phyloP scores from a whole-genome alignment of 306 rosid species.

The Prunus dulcis region DNA sequence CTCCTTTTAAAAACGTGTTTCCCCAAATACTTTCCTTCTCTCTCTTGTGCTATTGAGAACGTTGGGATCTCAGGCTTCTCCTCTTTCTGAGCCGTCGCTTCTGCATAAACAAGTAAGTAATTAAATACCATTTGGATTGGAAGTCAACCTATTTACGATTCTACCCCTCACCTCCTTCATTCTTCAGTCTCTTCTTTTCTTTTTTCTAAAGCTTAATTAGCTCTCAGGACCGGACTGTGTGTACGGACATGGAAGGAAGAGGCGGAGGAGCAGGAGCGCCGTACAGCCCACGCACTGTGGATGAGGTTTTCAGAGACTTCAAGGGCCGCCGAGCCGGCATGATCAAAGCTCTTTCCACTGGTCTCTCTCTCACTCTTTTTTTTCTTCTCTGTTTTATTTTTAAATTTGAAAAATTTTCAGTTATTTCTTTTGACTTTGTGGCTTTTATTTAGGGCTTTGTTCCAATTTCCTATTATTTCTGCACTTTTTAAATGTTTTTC shows the following conservation, averaged over 20 bases:
- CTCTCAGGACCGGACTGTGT: neutral
- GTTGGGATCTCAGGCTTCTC: neutral
- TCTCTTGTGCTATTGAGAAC: neutral
- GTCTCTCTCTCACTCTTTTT: slow-evolving; percentile 20
- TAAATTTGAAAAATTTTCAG: neutral
- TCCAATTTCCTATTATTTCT: neutral
- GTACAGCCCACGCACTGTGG: slow-evolving; percentile 52
- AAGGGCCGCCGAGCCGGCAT: slow-evolving; percentile 58
- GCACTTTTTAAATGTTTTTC: neutral
- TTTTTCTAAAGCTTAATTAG: neutral
- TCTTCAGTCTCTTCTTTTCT: neutral
- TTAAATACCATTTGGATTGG: neutral
- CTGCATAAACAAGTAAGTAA: neutral
- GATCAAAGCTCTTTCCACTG: slow-evolving; percentile 63
- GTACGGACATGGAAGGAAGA: slow-evolving; percentile 46
- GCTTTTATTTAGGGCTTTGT: neutral
- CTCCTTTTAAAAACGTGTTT: slow-evolving; percentile 6
- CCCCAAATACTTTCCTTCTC: neutral
- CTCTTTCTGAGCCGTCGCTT: neutral
- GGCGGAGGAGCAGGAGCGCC: slow-evolving; percentile 24
- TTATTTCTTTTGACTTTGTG: neutral
- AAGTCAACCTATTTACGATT: neutral
- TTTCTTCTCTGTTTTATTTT: neutral
- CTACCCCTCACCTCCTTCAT: neutral
- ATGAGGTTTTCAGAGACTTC: slow-evolving; percentile 63